Percentiles rank a stretch among this genome's conserved stretches.
phyloP scores from a whole-genome alignment of 352 stramenopile genomes.

The Thraustotheca clavata region DNA sequence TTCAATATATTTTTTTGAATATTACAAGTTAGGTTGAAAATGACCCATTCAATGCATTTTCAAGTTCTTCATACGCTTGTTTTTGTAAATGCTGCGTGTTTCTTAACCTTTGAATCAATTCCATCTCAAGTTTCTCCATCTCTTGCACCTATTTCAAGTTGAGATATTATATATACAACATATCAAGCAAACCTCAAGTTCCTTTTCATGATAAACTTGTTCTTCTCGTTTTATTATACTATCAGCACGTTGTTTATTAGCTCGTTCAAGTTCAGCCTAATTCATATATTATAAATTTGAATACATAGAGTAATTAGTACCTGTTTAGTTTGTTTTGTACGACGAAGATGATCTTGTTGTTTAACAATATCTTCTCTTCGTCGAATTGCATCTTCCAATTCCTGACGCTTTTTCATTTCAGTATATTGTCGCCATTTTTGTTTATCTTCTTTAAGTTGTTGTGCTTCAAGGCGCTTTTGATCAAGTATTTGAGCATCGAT shows the following conservation, averaged over 20 bases:
- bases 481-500: constrained; percentile 58
- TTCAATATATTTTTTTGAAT: not conserved
- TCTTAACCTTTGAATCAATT: constrained; percentile 71
- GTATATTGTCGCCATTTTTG: constrained; percentile 64
- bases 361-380: constrained; percentile 57
- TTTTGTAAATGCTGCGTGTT: constrained; percentile 82
- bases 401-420: constrained; percentile 54
- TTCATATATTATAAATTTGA: constrained; percentile 12
- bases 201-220: constrained; percentile 43
- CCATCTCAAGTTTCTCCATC: constrained; percentile 72
- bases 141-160: constrained; percentile 35
- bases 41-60: constrained; percentile 52
- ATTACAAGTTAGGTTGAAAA: constrained; percentile 1
- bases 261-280: constrained; percentile 64
- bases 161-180: not conserved
- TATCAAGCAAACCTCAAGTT: constrained; percentile 30
- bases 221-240: constrained; percentile 62
- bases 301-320: not conserved
- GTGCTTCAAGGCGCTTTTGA: constrained; percentile 46
- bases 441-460: constrained; percentile 77
- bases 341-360: constrained; percentile 56
- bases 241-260: constrained; percentile 45
- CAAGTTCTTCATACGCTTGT: constrained; percentile 75
- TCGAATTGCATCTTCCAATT: constrained; percentile 52
- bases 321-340: constrained; percentile 35